Conservation (phyloP, 805 yeast species). For the Candida chauliodis region DNA sequence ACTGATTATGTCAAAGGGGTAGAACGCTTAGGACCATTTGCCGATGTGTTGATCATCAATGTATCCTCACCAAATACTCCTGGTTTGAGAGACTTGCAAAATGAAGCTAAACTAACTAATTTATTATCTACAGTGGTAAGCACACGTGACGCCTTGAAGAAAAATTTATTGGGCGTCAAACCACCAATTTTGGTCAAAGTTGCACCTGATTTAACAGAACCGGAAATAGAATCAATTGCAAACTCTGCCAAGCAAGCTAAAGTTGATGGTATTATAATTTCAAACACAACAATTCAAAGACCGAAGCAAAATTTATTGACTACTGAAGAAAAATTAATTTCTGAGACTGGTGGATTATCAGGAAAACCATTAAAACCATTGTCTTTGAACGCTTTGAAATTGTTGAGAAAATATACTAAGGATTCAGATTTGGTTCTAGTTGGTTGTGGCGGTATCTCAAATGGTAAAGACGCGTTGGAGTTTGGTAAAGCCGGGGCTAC, state of each 20-base stretch:
- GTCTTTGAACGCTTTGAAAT: slow-evolving; percentile 65
- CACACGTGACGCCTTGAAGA: slow-evolving; percentile 55
- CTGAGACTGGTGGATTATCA: slow-evolving; percentile 82
- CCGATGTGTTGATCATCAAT: slow-evolving; percentile 86
- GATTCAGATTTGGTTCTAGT: slow-evolving; percentile 69
- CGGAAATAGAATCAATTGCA: slow-evolving; percentile 80
- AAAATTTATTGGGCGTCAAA: slow-evolving; percentile 39
- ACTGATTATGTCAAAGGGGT: slow-evolving; percentile 86
- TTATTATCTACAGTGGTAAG: slow-evolving; percentile 62
- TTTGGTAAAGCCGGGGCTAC: slow-evolving; percentile 93
- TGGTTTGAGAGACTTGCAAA: slow-evolving; percentile 84
- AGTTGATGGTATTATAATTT: slow-evolving; percentile 87
- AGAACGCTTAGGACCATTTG: slow-evolving; percentile 70
- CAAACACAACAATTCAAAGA: slow-evolving; percentile 88
- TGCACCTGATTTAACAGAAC: slow-evolving; percentile 87
- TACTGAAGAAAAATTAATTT: slow-evolving; percentile 32
- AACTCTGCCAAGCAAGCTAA: slow-evolving; percentile 69
- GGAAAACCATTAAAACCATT: slow-evolving; percentile 88
- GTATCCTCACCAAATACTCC: slow-evolving; percentile 97
- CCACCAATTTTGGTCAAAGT: slow-evolving; percentile 89
- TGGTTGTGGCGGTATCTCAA: slow-evolving; percentile 94
- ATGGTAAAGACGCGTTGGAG: slow-evolving; percentile 85
- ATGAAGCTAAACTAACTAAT: slow-evolving; percentile 64
- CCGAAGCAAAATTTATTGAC: slow-evolving; percentile 58
- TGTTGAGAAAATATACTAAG: slow-evolving; percentile 73